Conservation (phyloP, 257 asterid genomes). For the Verbena officinalis region DNA sequence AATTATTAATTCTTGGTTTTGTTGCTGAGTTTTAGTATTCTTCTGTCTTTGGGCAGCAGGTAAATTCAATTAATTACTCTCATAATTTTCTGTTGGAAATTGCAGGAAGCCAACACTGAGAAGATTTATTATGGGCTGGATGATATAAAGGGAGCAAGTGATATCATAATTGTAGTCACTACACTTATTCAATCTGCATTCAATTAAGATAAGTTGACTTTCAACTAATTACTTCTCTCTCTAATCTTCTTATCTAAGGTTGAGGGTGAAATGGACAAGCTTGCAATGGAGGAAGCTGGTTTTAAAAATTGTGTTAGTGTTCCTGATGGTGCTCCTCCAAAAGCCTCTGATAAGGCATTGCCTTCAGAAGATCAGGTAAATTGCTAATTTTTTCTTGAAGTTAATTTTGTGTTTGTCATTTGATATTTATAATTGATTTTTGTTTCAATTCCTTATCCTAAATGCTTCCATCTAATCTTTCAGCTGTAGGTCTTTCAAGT, state of each 20-base stretch:
- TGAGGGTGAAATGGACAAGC: constrained; percentile 99
- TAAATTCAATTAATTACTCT: constrained; percentile 17
- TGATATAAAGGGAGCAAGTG: constrained; percentile 83
- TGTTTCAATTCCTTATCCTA: neutral
- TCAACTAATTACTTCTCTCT: constrained; percentile 22
- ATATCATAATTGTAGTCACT: constrained; percentile 76
- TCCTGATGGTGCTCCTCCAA: constrained; percentile 95
- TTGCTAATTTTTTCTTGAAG: constrained; percentile 13
- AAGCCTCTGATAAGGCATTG: constrained; percentile 68
- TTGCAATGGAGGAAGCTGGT: constrained; percentile 99
- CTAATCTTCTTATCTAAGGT: constrained; percentile 49
- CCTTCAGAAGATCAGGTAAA: constrained; percentile 73
- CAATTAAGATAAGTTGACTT: constrained; percentile 25
- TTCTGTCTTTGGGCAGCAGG: neutral
- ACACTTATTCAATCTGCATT: constrained; percentile 29
- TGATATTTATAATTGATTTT: constrained; percentile 5
- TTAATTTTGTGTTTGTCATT: neutral
- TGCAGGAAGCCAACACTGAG: constrained; percentile 84
- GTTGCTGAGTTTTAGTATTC: constrained; percentile 19
- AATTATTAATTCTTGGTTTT: neutral
- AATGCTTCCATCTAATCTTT: neutral
- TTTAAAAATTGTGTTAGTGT: constrained; percentile 91
- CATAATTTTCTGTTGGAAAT: constrained; percentile 23
- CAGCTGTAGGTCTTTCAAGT: neutral
- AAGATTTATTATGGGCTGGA: constrained; percentile 89